Percentiles rank a stretch among this genome's conserved stretches.
These are phyloP conservation scores for Tripterygium wilfordii DNA, from an alignment of 177 flowering plant genomes.

Conservation along the genomic window DNA sequence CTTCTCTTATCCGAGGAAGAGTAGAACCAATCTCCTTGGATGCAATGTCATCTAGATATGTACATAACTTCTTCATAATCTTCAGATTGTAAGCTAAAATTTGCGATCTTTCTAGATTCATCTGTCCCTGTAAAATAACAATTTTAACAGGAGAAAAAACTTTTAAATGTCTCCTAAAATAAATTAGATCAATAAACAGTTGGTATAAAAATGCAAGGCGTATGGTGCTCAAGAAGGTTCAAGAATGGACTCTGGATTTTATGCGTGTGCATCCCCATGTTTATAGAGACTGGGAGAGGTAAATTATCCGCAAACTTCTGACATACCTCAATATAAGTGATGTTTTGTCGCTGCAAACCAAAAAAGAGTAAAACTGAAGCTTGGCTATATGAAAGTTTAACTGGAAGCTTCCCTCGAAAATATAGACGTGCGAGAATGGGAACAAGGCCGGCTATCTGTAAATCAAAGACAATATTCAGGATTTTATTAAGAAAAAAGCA, in stretches of 20 bases:
- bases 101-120: slow-evolving; percentile 68
- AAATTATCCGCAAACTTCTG: no score
- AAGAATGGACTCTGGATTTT: no score
- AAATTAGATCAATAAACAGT: no score
- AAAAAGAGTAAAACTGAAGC: slow-evolving; percentile 74
- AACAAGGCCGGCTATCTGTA: slow-evolving; percentile 57
- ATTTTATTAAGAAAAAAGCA: not conserved
- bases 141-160: slow-evolving; percentile 1
- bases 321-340: slow-evolving; percentile 63
- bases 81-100: slow-evolving; percentile 59
- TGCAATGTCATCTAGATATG: slow-evolving; percentile 44
- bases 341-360: slow-evolving; percentile 63
- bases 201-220: no score
- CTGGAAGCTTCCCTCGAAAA: slow-evolving; percentile 71
- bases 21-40: slow-evolving; percentile 60
- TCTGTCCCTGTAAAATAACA: slow-evolving; percentile 45
- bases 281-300: not conserved
- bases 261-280: no score
- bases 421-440: slow-evolving; percentile 51
- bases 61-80: slow-evolving; percentile 71
- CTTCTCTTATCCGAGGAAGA: slow-evolving; percentile 60
- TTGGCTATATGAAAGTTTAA: slow-evolving; percentile 60
- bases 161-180: no score
- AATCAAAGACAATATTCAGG: slow-evolving; percentile 5
- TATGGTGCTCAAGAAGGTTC: no score